Evolutionary conservation across 2,329 filamentous ascomycete species (phyloP), one percentile per base, ranked within the genome.

Genomic region (Arthrobotrys sphaeroides): DNA sequence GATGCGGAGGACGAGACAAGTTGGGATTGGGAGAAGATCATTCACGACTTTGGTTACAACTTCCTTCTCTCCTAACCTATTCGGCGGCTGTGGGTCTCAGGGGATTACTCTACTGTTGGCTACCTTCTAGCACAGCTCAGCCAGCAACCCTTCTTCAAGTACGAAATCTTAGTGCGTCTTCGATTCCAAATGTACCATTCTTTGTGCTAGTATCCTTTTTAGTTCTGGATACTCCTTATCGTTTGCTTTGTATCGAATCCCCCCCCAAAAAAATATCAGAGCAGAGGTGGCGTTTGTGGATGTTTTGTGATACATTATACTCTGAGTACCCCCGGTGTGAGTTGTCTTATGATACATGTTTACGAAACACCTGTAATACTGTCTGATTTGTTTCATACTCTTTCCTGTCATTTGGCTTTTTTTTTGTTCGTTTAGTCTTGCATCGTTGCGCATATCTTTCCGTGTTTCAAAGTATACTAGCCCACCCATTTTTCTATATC

Each of bases 11-110:
- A 86, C 59, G 84, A 85, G 70, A 85, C 88, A 67, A 78, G 85
- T 65, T 89, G 88, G 88, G 87, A 89, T 80, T 89, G 87, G 87
- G 88, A 89, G 81, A 86, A 83, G 73, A 87, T 89, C 72, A 88
- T 89, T 76, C 82, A 84, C 53, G 83, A 84, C 57, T 86, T 87
- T 82, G 85, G 86, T 18, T 88, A 87, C 84, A 87, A 89, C 78
- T 88, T 89, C 78, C 82, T 89, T 78, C 85, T 88, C 76, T 88
- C 87, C 77, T 89, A 81, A 84, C 16, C 7, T 9, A 13, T 61
- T 24, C 2, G 20, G 36, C 28, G 5, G 16, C 31, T 20, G n/a
- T 18, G 24, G n/a, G 22, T 22, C 18, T 47, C 33, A 42, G 13
- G 38, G 31, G 24, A 28, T n/a, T n/a, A n/a, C 42, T 43, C 38